These are phyloP conservation scores for Coemansia sp. DNA, from an alignment of 192 early-diverging fungal genomes.

Conservation along the genomic window DNA sequence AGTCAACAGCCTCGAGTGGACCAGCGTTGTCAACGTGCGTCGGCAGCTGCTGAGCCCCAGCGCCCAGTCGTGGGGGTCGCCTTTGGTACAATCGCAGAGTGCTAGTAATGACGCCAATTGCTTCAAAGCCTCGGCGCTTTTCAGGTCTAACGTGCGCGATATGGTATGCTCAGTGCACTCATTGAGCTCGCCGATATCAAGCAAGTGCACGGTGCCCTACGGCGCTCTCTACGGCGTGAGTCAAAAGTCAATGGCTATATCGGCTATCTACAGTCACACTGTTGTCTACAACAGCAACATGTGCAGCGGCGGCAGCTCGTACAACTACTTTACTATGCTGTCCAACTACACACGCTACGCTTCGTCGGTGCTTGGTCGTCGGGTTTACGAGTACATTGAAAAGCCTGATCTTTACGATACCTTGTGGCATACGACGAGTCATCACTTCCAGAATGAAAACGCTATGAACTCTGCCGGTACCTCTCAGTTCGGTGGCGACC, in stretches of 20 bases:
- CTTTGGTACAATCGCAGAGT: conserved; percentile 10
- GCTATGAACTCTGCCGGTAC: conserved; percentile 6
- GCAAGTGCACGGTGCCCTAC: conserved; percentile 34
- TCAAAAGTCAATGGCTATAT: not conserved
- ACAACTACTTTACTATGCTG: conserved; percentile 36
- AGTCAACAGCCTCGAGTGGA: conserved; percentile 23
- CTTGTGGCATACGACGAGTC: conserved; percentile 2
- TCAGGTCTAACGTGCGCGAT: conserved; percentile 11
- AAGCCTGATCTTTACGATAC: not conserved
- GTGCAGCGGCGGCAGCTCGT: conserved; percentile 17
- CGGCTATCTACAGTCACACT: conserved; percentile 38
- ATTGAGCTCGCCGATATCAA: not conserved
- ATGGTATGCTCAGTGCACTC: conserved; percentile 13
- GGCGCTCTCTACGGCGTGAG: conserved; percentile 28
- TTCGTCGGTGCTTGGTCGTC: conserved; percentile 16
- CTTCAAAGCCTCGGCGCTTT: conserved; percentile 11
- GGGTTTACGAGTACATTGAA: conserved; percentile 22
- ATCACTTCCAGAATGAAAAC: conserved; percentile 13
- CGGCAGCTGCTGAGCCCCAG: conserved; percentile 1
- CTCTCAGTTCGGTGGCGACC: conserved; percentile 19
- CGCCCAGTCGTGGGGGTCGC: conserved; percentile 10
- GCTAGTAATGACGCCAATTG: not conserved
- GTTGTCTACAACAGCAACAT: conserved; percentile 17
- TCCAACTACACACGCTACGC: conserved; percentile 32
- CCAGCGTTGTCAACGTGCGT: conserved; percentile 15